Evolutionary conservation across 2,329 filamentous ascomycete genomes (phyloP).

Genomic region (Knufia fluminis): DNA sequence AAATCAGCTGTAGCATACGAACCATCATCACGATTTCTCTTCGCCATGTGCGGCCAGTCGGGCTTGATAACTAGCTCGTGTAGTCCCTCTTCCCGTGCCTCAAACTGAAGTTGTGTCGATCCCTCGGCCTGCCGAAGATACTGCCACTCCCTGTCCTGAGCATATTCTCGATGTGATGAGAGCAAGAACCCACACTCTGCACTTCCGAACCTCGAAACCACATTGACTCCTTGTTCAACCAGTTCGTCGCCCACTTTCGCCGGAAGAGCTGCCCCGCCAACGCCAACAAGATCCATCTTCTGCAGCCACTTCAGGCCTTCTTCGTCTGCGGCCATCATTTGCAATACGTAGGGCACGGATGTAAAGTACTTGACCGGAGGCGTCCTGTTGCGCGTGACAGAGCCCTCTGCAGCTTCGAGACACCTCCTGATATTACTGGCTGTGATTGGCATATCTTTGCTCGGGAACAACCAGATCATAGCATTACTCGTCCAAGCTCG

Average conservation of each 20-base stretch:
- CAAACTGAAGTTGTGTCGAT: conserved; percentile 35
- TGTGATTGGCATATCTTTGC: conserved; percentile 48
- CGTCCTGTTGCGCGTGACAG: conserved; percentile 12
- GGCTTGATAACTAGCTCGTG: conserved; percentile 48
- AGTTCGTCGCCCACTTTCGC: conserved; percentile 44
- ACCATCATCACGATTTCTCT: conserved; percentile 49
- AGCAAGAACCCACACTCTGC: conserved; percentile 59
- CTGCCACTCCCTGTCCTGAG: conserved; percentile 50
- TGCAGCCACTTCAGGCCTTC: conserved; percentile 37
- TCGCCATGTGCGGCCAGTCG: conserved; percentile 52
- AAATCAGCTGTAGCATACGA: conserved; percentile 56
- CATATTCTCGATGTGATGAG: conserved; percentile 51
- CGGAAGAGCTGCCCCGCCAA: conserved; percentile 53
- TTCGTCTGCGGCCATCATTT: conserved; percentile 41
- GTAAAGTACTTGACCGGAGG: conserved; percentile 49
- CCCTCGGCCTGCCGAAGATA: conserved; percentile 43
- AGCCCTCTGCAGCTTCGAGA: conserved; percentile 28
- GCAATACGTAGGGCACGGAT: conserved; percentile 51
- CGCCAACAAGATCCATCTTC: conserved; percentile 52
- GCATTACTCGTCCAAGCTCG: conserved; percentile 53
- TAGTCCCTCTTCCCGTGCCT: conserved; percentile 35
- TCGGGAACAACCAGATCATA: conserved; percentile 55
- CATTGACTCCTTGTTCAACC: conserved; percentile 42
- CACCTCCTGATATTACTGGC: conserved; percentile 43
- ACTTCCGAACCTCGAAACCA: conserved; percentile 56